These are phyloP conservation scores for Podospora didyma DNA, from an alignment of 495 filamentous ascomycete species.

Conservation along the genomic window DNA sequence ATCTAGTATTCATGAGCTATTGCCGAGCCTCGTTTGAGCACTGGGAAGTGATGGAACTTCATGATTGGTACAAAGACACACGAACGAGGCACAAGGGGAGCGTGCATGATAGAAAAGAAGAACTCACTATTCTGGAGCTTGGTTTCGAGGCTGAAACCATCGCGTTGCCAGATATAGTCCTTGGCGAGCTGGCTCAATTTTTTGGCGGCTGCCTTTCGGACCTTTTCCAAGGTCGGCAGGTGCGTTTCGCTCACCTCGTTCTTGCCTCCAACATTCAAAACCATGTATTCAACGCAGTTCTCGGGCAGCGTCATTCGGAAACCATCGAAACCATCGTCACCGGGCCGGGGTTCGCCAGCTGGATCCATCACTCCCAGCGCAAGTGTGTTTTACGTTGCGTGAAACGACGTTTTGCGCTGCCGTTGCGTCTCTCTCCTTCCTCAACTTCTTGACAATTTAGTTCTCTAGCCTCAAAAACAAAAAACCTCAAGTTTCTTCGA, in stretches of 20 bases:
- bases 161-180: conserved; percentile 95
- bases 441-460: no score
- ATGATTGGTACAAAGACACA: no score
- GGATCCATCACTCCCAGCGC: conserved; percentile 13
- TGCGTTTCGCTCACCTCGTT: conserved; percentile 29
- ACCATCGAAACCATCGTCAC: conserved; percentile 49
- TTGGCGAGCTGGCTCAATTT: conserved; percentile 60
- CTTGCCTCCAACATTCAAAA: conserved; percentile 64
- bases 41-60: no score
- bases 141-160: conserved; percentile 59
- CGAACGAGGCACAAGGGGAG: not conserved
- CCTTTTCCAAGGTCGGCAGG: conserved; percentile 56
- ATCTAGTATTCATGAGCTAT: no score
- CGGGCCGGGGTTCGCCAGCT: conserved; percentile 20
- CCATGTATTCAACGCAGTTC: conserved; percentile 80
- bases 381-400: no score
- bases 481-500: no score
- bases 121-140: conserved; percentile 56
- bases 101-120: not conserved
- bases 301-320: conserved; percentile 78
- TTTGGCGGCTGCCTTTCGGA: conserved; percentile 63
- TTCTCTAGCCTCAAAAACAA: no score
- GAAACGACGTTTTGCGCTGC: no score
- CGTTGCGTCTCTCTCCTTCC: no score
- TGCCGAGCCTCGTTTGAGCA: no score